Base-by-base conservation (phyloP, 225 moss, liverwort and hornwort species). In the Rhytidiadelphus loreus region DNA sequence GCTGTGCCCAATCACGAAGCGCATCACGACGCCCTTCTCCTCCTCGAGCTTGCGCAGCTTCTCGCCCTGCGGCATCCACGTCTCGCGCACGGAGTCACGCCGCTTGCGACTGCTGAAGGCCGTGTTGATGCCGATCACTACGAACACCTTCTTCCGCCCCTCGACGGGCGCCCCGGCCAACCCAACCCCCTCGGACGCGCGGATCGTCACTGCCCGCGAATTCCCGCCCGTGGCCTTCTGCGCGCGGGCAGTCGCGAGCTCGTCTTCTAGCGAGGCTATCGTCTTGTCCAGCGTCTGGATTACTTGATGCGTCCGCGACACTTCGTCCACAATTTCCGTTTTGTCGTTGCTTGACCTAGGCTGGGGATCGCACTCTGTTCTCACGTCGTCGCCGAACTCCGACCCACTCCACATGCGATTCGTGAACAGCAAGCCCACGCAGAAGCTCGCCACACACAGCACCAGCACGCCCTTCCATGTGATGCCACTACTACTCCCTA, bases 31-130 rank as follows among this genome's bases (percentile, higher is more conserved):
- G 24, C 97, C 98, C 91, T 95, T 98, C 84, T 98, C 97, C 84
- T 93, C 93, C 92, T 98, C 98, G 63, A 97, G 87, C 77, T 90
- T 88, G 75, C 86, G 93, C 72, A 98, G 92, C 88, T 94, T 93
- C 39, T 96, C 97, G n/a, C 98, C 97, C 93, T 97, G 97, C 57
- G 86, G 94, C 97, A 98, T 98, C 98, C 97, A 98, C 69, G 97
- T 96, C 91, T 98, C 96, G 30, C 98, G 92, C 58, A 98, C 96
- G 29, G 97, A 97, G 41, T 98, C 97, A 43, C 98, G 85, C 60
- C 98, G 90, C 91, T 96, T 98, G 70, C 98, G 93, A 62, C 97
- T 97, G 89, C 97, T 98, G 90, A 98, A 98, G 19, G 98, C 98
- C 30, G 98, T 98, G 77, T 98, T 98, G 88, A 98, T 96, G 28